Conservation (phyloP, 192 early-diverging fungal species). For the Coemansia sp. region DNA sequence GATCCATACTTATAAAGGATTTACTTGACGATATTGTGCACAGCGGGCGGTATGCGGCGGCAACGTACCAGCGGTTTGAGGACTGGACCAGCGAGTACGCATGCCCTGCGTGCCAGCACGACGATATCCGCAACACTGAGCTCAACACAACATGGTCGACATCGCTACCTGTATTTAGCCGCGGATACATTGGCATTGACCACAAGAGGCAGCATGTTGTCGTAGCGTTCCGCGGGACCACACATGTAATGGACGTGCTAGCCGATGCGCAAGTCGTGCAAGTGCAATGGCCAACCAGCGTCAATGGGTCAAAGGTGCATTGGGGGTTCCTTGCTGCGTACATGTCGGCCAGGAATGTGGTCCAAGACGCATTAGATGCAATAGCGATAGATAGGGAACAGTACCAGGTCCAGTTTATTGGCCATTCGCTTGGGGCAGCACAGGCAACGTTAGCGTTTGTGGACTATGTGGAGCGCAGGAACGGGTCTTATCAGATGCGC, state of each 20-base stretch:
- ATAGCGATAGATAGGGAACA: not conserved
- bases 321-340: constrained; percentile 42
- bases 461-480: constrained; percentile 9
- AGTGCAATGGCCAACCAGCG: constrained; percentile 11
- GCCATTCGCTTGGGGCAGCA: constrained; percentile 46
- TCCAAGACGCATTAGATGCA: constrained; percentile 8
- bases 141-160: constrained; percentile 29
- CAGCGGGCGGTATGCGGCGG: constrained; percentile 26
- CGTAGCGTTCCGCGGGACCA: constrained; percentile 38
- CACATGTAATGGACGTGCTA: constrained; percentile 36
- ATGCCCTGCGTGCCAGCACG: constrained; percentile 11
- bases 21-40: constrained; percentile 6
- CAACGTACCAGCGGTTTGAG: constrained; percentile 42
- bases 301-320: constrained; percentile 24
- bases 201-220: constrained; percentile 1
- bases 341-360: constrained; percentile 5
- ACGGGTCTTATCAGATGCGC: not conserved
- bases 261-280: constrained; percentile 21
- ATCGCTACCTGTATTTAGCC: constrained; percentile 25
- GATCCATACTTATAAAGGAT: not conserved
- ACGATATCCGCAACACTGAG: constrained; percentile 12
- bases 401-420: constrained; percentile 30
- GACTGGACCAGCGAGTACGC: constrained; percentile 14
- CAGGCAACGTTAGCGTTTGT: constrained; percentile 32
- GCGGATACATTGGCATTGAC: constrained; percentile 35